Percentiles rank a stretch among this genome's conserved stretches.
These are phyloP conservation scores for Dillenia suffruticosa DNA, from an alignment of 164 flowering plant species.

Conservation along the genomic window DNA sequence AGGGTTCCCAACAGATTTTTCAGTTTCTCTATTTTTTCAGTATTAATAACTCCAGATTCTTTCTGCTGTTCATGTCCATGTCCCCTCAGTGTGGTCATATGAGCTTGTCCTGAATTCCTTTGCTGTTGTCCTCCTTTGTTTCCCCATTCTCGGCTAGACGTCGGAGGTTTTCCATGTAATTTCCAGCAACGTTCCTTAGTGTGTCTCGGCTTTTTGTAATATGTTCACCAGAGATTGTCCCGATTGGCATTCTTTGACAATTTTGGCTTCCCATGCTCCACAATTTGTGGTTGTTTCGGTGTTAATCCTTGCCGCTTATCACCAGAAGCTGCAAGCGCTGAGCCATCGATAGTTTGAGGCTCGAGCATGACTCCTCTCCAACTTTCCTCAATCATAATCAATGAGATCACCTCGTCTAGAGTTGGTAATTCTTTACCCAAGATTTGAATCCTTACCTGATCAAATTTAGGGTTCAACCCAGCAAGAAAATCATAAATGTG, in stretches of 20 bases:
- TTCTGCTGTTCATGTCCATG: not conserved
- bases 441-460: no score
- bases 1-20: no score
- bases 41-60: not conserved
- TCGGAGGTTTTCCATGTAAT: no score
- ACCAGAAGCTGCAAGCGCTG: slow-evolving; percentile 4
- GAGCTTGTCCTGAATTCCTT: not conserved
- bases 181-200: no score
- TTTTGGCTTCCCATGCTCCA: no score
- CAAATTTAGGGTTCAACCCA: slow-evolving; percentile 11
- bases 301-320: not conserved
- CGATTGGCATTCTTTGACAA: no score
- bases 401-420: slow-evolving; percentile 8
- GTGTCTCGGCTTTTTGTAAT: no score
- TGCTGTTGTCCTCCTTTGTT: not conserved
- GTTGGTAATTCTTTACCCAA: slow-evolving; percentile 4
- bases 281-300: no score
- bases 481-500: not conserved
- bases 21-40: no score
- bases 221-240: no score
- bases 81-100: not conserved
- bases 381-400: slow-evolving; percentile 8
- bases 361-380: slow-evolving; percentile 12
- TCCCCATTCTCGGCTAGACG: not conserved
- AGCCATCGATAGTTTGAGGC: slow-evolving; percentile 4